Evolutionary conservation across 305 asterid species (phyloP), one percentile per base, ranked within the genome.

Genomic region (Fraxinus platypoda): DNA sequence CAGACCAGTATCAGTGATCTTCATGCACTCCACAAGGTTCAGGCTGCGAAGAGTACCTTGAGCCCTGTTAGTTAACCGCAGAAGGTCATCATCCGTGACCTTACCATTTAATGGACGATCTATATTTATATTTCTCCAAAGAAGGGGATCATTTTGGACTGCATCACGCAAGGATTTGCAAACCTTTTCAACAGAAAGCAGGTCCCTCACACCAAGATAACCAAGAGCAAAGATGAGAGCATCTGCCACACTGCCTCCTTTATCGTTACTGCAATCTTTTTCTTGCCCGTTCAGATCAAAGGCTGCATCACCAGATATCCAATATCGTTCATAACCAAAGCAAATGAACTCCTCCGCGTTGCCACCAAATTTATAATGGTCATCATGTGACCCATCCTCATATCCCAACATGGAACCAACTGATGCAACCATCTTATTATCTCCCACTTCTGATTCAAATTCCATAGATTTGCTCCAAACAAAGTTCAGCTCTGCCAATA

Each of bases 111-210:
- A 83, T 4, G 93, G 90, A 85, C 41, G 72, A 68, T 86, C 90
- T 78, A 94, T 87, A 52, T 83, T 78, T 82, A 94, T 64, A 75
- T 87, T 87, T 78, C 88, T 89, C 99, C 99, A 95, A 30, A 93
- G 84, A 84, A 88, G 93, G 33, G 97, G 89, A 80, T 95, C 95
- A 46, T 83, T 84, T 26, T 30, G 91, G 76, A 95, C 97, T 8
- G 88, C 89, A 74, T 90, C 90, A 2, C 90, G 78, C 81, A 95
- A 78, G 0, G 92, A 41, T 86, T 88, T 94, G 89, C 97, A 95
- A 79, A 94, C 97, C 84, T 86, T 81, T 90, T 92, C 97, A 28
- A 93, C 81, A 19, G 93, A 82, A 37, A 94, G 90, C 49, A 94
- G 95, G 85, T 95, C 97, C 81, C 64, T 76, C 78, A 91, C 81